Conservation (phyloP, 2,329 filamentous ascomycete species). For the Eutypa lata region DNA sequence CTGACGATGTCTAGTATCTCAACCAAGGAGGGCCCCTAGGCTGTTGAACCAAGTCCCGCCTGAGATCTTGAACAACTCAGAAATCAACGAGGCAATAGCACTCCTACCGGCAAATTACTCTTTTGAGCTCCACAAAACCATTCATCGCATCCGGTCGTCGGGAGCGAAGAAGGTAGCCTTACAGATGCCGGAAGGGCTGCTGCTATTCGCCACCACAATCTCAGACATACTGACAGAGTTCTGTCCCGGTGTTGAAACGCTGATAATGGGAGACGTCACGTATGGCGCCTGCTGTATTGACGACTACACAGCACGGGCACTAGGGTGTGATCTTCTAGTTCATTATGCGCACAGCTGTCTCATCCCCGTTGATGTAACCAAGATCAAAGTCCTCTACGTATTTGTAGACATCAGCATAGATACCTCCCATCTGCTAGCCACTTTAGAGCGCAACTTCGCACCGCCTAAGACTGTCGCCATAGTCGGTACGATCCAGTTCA, state of each 20-base stretch:
- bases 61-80: slow-evolving; percentile 79
- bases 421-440: slow-evolving; percentile 78
- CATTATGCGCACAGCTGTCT: slow-evolving; percentile 97
- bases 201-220: slow-evolving; percentile 95
- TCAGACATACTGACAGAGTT: slow-evolving; percentile 95
- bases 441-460: slow-evolving; percentile 83
- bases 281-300: slow-evolving; percentile 99
- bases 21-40: slow-evolving; percentile 69
- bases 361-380: slow-evolving; percentile 93
- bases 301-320: slow-evolving; percentile 90
- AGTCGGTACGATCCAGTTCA: slow-evolving; percentile 98
- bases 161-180: slow-evolving; percentile 80
- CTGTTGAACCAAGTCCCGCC: slow-evolving; percentile 88
- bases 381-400: slow-evolving; percentile 95
- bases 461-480: slow-evolving; percentile 84
- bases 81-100: slow-evolving; percentile 81
- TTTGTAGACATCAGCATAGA: slow-evolving; percentile 99
- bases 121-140: slow-evolving; percentile 97
- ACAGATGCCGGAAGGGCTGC: slow-evolving; percentile 94
- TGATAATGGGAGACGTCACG: slow-evolving; percentile 99
- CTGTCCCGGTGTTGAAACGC: slow-evolving; percentile 83
- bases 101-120: slow-evolving; percentile 94
- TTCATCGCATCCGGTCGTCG: slow-evolving; percentile 83
- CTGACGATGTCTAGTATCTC: slow-evolving; percentile 53
- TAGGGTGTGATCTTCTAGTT: slow-evolving; percentile 90